Evolutionary conservation across 768 basidiomycete genomes (phyloP).

Genomic region (Leccinum disarticulatum): DNA sequence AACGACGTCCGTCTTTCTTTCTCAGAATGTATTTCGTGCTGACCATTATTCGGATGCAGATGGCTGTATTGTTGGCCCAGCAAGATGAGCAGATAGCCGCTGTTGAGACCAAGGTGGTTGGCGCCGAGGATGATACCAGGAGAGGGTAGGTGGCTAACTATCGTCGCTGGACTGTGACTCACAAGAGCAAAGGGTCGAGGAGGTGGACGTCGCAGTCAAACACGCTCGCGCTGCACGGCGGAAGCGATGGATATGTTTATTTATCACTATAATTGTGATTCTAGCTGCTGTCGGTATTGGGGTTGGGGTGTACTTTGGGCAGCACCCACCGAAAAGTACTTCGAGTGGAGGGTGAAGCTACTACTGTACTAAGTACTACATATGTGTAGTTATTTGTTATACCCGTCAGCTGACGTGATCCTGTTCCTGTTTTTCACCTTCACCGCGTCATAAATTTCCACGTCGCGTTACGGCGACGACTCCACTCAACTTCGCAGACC

Average conservation of each 20-base stretch:
- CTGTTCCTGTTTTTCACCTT: constrained; percentile 14
- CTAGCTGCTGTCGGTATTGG: constrained; percentile 42
- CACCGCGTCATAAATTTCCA: constrained; percentile 20
- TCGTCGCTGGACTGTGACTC: not conserved
- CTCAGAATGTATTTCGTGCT: not conserved
- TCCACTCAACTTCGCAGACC: not conserved
- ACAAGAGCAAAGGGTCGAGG: constrained; percentile 39
- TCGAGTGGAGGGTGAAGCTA: not conserved
- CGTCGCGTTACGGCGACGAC: not conserved
- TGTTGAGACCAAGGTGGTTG: constrained; percentile 61
- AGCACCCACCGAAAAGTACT: constrained; percentile 3
- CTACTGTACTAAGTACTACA: no score
- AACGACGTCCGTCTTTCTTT: constrained; percentile 55
- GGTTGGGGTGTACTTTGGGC: constrained; percentile 29
- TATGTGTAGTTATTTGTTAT: no score
- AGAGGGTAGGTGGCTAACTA: constrained; percentile 53
- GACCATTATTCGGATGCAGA: constrained; percentile 41
- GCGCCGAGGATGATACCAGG: constrained; percentile 67
- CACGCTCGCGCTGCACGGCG: constrained; percentile 70
- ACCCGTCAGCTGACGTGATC: constrained; percentile 22
- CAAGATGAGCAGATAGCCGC: constrained; percentile 73
- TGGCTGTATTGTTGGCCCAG: constrained; percentile 75
- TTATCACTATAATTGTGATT: constrained; percentile 56
- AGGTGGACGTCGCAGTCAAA: constrained; percentile 67
- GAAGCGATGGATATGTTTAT: constrained; percentile 87